Evolutionary conservation across 495 filamentous ascomycete genomes (phyloP).

Genomic region (Beverwykella pulmonaria): DNA sequence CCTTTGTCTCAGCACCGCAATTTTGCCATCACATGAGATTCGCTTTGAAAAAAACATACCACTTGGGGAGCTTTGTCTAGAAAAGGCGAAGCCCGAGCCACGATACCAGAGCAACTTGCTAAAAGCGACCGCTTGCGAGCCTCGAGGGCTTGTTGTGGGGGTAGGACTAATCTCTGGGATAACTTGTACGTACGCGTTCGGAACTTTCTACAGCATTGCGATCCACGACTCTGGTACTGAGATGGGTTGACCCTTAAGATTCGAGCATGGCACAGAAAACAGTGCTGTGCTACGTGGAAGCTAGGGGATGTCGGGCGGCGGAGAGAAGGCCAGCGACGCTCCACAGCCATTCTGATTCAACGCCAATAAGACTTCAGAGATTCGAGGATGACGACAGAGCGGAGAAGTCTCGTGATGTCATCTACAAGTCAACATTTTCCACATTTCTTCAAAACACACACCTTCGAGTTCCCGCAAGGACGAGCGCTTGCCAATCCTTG

Average conservation of each 20-base stretch:
- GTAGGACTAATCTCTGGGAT: neutral
- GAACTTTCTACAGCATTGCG: neutral
- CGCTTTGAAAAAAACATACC: neutral
- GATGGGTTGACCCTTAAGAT: neutral
- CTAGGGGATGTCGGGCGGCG: neutral
- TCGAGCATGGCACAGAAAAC: neutral
- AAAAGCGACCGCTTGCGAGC: neutral
- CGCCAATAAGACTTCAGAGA: neutral
- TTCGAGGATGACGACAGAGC: neutral
- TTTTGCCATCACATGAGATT: neutral
- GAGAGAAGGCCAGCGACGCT: neutral
- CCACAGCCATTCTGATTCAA: neutral
- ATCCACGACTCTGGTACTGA: neutral
- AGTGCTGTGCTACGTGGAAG: neutral
- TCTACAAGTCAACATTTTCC: neutral
- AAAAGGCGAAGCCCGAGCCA: neutral
- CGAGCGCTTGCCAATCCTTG: neutral
- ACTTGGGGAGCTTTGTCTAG: neutral
- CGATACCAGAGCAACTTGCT: neutral
- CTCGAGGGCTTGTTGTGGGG: neutral
- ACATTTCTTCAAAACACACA: neutral
- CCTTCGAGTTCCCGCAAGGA: neutral
- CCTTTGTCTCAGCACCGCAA: constrained; percentile 1
- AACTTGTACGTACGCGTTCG: neutral
- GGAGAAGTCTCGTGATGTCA: neutral